phyloP scores from a whole-genome alignment of 306 rosid genomes.

The Notholithocarpus densiflorus region DNA sequence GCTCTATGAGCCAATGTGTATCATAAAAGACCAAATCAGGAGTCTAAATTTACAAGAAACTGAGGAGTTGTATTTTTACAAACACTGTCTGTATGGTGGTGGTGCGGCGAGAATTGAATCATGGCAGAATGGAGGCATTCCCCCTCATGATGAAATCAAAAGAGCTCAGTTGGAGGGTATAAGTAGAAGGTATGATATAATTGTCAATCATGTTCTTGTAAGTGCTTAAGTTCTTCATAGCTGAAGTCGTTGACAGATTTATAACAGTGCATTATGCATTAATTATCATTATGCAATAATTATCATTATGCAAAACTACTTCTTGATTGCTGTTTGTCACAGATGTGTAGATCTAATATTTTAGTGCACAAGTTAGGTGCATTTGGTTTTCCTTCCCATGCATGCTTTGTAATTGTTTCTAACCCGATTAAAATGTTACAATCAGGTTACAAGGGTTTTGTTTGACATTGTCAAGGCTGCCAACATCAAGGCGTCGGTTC shows the following conservation, averaged over 20 bases:
- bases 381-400: no score
- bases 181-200: constrained; percentile 20
- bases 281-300: no score
- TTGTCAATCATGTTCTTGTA: no score
- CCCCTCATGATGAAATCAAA: constrained; percentile 17
- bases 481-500: constrained; percentile 23
- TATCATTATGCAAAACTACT: no score
- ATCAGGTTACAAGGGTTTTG: constrained; percentile 26
- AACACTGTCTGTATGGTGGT: constrained; percentile 17
- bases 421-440: not conserved
- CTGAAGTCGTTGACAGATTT: not conserved
- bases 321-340: no score
- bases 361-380: not conserved
- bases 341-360: not conserved
- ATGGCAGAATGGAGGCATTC: constrained; percentile 19
- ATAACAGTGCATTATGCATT: not conserved
- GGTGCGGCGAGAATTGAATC: constrained; percentile 1
- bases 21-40: constrained; percentile 25
- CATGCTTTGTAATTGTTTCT: not conserved
- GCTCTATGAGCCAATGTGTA: constrained; percentile 24
- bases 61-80: constrained; percentile 23
- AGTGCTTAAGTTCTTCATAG: not conserved
- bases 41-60: constrained; percentile 14
- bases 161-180: constrained; percentile 21
- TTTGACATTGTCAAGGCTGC: constrained; percentile 24